Conservation (phyloP, 164 flowering plant species). For the Saururus chinensis region DNA sequence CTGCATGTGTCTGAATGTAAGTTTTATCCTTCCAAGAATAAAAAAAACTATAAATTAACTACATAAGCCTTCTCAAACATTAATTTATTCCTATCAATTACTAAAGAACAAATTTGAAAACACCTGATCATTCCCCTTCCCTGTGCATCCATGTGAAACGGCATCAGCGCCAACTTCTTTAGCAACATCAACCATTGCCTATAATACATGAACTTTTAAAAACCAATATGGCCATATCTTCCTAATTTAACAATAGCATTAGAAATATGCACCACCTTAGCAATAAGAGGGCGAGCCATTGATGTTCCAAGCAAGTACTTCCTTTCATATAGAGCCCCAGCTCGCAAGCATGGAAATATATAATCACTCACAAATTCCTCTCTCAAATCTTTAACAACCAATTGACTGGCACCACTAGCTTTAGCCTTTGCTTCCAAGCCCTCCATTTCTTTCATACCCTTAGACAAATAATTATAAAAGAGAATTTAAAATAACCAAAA, state of each 20-base stretch:
- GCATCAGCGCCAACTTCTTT: slow-evolving; percentile 97
- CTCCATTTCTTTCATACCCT: slow-evolving; percentile 78
- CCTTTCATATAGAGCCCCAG: slow-evolving; percentile 93
- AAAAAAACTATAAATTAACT: neutral
- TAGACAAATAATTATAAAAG: neutral
- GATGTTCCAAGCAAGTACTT: slow-evolving; percentile 96
- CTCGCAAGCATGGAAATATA: slow-evolving; percentile 87
- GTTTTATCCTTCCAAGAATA: neutral
- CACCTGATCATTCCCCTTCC: slow-evolving; percentile 98
- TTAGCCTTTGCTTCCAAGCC: slow-evolving; percentile 91
- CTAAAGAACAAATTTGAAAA: neutral
- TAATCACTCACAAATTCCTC: slow-evolving; percentile 90
- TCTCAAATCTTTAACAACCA: slow-evolving; percentile 81
- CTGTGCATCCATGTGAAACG: slow-evolving; percentile 96
- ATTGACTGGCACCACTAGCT: slow-evolving; percentile 92
- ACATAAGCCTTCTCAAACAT: neutral
- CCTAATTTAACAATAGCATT: too few species aligned
- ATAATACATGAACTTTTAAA: neutral
- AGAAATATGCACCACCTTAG: slow-evolving; percentile 58
- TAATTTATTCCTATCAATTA: neutral
- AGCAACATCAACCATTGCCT: slow-evolving; percentile 98
- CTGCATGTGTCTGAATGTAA: slow-evolving; percentile 20
- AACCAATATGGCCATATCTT: neutral
- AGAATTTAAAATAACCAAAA: neutral
- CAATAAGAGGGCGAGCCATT: slow-evolving; percentile 99